Percentiles rank a stretch among this genome's conserved stretches.
phyloP scores from a whole-genome alignment of 2,329 filamentous ascomycete genomes.

The Fusarium lateritium region DNA sequence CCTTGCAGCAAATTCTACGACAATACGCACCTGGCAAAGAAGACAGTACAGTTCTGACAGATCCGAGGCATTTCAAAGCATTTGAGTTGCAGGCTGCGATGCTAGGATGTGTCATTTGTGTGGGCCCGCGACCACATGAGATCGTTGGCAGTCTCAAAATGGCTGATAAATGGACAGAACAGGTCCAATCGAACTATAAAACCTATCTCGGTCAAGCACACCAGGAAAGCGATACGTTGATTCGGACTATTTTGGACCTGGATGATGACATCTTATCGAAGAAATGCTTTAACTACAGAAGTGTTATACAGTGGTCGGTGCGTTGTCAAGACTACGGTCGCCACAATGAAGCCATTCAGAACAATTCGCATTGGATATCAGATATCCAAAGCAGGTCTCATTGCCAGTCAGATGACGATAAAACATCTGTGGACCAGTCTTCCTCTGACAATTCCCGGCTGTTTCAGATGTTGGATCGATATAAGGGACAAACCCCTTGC shows the following conservation, averaged over 20 bases:
- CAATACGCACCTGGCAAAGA: rapidly evolving
- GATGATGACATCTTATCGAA: not conserved
- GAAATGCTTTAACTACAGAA: slow-evolving; percentile 3
- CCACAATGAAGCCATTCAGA: too few species aligned
- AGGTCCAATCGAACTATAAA: not conserved
- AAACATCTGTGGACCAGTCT: rapidly evolving
- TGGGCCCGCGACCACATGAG: not conserved
- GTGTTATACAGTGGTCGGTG: not conserved
- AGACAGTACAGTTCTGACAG: not conserved
- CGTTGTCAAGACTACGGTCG: too few species aligned
- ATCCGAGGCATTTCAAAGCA: not conserved
- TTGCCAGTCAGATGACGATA: too few species aligned
- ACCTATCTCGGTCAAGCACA: not conserved
- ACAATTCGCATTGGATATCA: not conserved
- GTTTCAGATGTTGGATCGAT: rapidly evolving
- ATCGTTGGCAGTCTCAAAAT: not conserved
- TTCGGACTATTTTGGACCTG: not conserved
- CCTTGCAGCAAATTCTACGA: not conserved
- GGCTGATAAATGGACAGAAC: not conserved
- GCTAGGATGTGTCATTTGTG: not conserved
- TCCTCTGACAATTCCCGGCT: not conserved
- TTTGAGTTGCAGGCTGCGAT: not conserved
- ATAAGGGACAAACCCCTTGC: not conserved
- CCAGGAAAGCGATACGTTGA: not conserved
- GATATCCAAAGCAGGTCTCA: not conserved